phyloP scores from a whole-genome alignment of 352 stramenopile genomes.

The Pythium brassicae region DNA sequence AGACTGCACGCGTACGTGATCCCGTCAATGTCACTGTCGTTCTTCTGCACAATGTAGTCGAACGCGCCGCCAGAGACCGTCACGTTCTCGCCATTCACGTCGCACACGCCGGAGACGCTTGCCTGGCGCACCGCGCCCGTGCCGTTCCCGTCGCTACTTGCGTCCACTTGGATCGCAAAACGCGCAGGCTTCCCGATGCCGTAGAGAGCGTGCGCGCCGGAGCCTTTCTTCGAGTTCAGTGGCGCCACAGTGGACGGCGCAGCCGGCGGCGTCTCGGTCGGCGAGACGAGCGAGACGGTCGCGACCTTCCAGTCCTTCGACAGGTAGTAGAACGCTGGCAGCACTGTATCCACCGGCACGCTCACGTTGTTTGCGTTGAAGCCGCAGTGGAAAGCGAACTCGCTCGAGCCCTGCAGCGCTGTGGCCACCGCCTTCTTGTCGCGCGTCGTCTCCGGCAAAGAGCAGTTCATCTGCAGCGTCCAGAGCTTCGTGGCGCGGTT shows the following conservation, averaged over 20 bases:
- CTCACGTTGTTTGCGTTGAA: constrained; percentile 11
- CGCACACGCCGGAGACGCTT: constrained; percentile 24
- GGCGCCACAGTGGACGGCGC: constrained; percentile 10
- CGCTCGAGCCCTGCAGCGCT: constrained; percentile 8
- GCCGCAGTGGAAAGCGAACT: constrained; percentile 13
- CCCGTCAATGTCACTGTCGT: constrained; percentile 36
- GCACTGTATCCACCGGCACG: constrained; percentile 13
- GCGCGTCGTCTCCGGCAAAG: constrained; percentile 8
- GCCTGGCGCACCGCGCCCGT: constrained; percentile 4
- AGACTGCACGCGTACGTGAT: constrained; percentile 30
- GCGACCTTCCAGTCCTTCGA: constrained; percentile 15
- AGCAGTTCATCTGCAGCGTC: constrained; percentile 20
- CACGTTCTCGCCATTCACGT: constrained; percentile 28
- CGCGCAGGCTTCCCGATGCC: constrained; percentile 11
- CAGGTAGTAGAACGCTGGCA: constrained; percentile 16
- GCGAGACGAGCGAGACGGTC: constrained; percentile 12
- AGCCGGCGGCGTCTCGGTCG: background rate
- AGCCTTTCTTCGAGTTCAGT: constrained; percentile 1
- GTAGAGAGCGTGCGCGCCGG: background rate
- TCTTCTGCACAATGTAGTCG: constrained; percentile 36
- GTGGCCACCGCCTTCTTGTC: constrained; percentile 6
- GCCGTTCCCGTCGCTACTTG: background rate
- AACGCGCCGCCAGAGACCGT: constrained; percentile 22
- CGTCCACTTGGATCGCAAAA: constrained; percentile 11
- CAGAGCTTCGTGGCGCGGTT: constrained; percentile 10